Evolutionary conservation across 345 rosid species (phyloP), one percentile per base, ranked within the genome.

Genomic region (Eucalyptus globulus): DNA sequence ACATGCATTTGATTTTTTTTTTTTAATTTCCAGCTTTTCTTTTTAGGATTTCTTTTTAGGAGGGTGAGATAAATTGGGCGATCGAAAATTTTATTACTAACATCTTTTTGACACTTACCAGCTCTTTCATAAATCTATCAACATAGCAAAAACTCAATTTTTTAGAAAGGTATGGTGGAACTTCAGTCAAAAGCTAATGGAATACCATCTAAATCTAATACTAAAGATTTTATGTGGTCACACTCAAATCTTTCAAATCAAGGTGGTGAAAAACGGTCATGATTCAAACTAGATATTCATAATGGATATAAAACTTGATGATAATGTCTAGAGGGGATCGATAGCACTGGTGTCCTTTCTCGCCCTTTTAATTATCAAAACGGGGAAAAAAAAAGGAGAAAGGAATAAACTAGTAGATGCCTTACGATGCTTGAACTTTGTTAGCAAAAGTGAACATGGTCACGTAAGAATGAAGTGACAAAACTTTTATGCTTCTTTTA

Each of bases 351-450:
- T 37, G 4, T 45, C 44, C 2, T 37, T 69, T 44, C 44, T 69
- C 1, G 0, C 4, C 13, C 13, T 69, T 34, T 69, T 31, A 34
- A 16, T 69, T 31, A 34, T 69, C 76, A 34, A 5, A 69, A 69
- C 0, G 37, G 6, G 19, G 3, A 3, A 8, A n/a, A 11, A 58
- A 50, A 50, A 50, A n/a, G 1, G 34, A 27, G 16, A 31, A 69
- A 69, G 5, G 5, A 62, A 14, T 13, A 69, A 8, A 2, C 44
- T 17, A 5, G 24, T 9, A 69, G 13, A 69, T 69, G 80, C 22
- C 80, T 69, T 34, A 9, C 2, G 2, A 69, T 17, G 24, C 13
- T 69, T 17, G 13, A 34, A 69, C 11, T 34, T 69, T 40, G 44
- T 2, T 34, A 69, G 44, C 80, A 69, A 34, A 17, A 34, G 24